Evolutionary conservation across 2,329 filamentous ascomycete species (phyloP).

Genomic region (Dothideomycetidae sp.): DNA sequence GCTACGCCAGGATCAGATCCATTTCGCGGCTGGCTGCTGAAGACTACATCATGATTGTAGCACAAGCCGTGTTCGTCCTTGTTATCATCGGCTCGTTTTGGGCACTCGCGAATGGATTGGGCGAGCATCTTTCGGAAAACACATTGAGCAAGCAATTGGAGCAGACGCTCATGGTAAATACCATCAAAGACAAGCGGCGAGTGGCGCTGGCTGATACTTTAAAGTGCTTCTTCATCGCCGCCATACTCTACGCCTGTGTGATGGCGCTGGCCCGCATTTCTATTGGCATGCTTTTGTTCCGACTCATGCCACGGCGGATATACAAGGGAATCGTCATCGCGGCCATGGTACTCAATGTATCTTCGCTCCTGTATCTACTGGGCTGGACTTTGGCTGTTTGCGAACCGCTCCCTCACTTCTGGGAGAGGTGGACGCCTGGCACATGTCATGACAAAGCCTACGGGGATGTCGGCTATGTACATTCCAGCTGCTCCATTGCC

Average conservation of each 20-base stretch:
- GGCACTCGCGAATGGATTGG: constrained; percentile 4
- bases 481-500: constrained; percentile 1
- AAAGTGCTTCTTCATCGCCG: constrained; percentile 7
- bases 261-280: constrained; percentile 7
- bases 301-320: constrained; percentile 2
- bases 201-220: too few relatives aligned
- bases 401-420: constrained; percentile 2
- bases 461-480: constrained; percentile 2
- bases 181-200: too few relatives aligned
- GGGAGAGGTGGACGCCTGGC: constrained; percentile 3
- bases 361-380: neutral
- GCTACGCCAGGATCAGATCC: constrained; percentile 6
- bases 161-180: constrained; percentile 6
- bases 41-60: constrained; percentile 7
- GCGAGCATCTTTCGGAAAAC: neutral
- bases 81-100: constrained; percentile 6
- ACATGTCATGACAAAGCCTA: constrained; percentile 3
- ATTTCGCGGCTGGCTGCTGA: constrained; percentile 7
- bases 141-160: neutral
- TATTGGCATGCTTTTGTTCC: constrained; percentile 5
- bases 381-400: constrained; percentile 7
- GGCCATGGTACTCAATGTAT: constrained; percentile 2
- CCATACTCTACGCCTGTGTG: constrained; percentile 3
- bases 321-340: constrained; percentile 5
- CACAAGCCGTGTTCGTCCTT: constrained; percentile 2